Evolutionary conservation across 306 rosid genomes (phyloP).

Genomic region (Comarum palustre): DNA sequence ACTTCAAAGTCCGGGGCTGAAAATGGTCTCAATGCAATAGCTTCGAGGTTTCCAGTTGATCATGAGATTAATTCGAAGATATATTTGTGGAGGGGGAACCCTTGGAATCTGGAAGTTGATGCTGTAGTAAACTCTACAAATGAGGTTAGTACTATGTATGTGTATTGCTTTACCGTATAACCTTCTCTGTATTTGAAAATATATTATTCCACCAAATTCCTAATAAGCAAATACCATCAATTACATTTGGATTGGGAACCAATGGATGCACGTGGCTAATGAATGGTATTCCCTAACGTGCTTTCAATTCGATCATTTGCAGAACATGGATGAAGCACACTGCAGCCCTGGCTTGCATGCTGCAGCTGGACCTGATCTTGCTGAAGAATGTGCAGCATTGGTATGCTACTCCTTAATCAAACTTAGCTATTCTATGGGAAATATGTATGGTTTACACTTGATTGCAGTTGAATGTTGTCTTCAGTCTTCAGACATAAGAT

Average conservation of each 20-base stretch:
- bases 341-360: constrained; percentile 94
- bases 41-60: constrained; percentile 78
- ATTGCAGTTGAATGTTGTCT: constrained; percentile 12
- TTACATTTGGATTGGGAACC: constrained; percentile 20
- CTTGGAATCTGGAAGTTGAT: constrained; percentile 99
- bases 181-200: neutral
- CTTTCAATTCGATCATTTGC: constrained; percentile 29
- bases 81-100: constrained; percentile 93
- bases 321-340: constrained; percentile 95
- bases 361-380: constrained; percentile 98
- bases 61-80: constrained; percentile 77
- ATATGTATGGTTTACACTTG: neutral
- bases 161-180: neutral
- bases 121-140: constrained; percentile 95
- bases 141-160: constrained; percentile 50
- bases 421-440: constrained; percentile 7
- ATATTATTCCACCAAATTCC: neutral
- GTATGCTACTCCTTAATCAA: constrained; percentile 34
- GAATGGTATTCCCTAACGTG: constrained; percentile 19
- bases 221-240: constrained; percentile 11
- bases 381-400: constrained; percentile 90
- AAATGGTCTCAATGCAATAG: constrained; percentile 40
- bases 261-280: constrained; percentile 15
- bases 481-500: constrained; percentile 5
- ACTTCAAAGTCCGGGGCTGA: constrained; percentile 46